Evolutionary conservation across 179 eudicot species (phyloP).

Genomic region (Beta lomatogona): DNA sequence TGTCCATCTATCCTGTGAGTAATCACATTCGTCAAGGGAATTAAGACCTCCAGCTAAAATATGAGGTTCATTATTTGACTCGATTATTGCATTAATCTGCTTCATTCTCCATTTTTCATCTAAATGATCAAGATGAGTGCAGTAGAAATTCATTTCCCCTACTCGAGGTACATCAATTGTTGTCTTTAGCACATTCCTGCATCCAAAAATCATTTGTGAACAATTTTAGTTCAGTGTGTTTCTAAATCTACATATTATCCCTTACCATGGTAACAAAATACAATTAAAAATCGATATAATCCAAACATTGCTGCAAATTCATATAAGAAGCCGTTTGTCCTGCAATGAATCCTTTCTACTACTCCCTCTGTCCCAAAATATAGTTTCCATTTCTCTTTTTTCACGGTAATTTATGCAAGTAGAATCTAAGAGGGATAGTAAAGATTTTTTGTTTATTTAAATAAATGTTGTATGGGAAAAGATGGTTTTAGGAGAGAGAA

Average conservation of each 20-base stretch:
- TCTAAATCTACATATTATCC: background rate
- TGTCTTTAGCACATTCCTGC: constrained; percentile 88
- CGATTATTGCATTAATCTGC: constrained; percentile 76
- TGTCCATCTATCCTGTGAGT: constrained; percentile 92
- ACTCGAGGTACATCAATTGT: constrained; percentile 74
- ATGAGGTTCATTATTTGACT: constrained; percentile 73
- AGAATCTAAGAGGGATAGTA: too few species aligned
- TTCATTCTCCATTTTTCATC: constrained; percentile 97
- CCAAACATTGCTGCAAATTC: background rate
- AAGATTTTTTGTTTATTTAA: too few species aligned
- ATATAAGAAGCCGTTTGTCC: constrained; percentile 13
- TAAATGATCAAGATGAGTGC: constrained; percentile 88
- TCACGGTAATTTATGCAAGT: too few species aligned
- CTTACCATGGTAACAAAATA: background rate
- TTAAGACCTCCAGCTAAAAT: constrained; percentile 93
- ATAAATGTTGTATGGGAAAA: too few species aligned
- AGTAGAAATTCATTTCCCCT: constrained; percentile 78
- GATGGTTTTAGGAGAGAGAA: too few species aligned
- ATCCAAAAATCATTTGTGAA: constrained; percentile 7
- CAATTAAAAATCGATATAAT: background rate
- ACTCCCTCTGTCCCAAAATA: too few species aligned
- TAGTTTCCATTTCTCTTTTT: too few species aligned
- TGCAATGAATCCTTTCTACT: background rate
- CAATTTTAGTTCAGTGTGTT: background rate
- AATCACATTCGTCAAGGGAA: constrained; percentile 83